phyloP scores from a whole-genome alignment of 2,329 filamentous ascomycete genomes.

The Aspergillus felis region DNA sequence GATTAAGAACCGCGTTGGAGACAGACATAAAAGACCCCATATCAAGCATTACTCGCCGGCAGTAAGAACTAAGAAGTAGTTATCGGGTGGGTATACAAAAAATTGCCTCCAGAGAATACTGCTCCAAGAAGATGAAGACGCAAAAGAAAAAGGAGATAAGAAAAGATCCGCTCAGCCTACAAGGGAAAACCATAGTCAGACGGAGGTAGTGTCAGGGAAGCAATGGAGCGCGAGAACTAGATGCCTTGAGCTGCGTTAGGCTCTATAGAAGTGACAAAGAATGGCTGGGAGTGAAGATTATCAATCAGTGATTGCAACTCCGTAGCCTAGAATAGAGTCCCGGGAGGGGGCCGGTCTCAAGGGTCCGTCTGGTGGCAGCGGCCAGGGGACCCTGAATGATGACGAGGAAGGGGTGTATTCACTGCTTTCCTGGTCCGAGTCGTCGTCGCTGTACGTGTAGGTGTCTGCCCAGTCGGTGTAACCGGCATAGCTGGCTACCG shows the following conservation, averaged over 20 bases:
- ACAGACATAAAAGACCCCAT: background rate
- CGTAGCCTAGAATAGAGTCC: background rate
- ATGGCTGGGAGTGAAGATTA: background rate
- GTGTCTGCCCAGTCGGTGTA: slow-evolving; percentile 5
- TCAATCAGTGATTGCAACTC: background rate
- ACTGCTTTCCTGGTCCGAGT: slow-evolving; percentile 14
- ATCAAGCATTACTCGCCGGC: background rate
- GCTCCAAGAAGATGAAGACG: background rate
- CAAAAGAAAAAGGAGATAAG: background rate
- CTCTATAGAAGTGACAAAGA: background rate
- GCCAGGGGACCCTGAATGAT: slow-evolving; percentile 3
- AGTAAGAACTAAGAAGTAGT: background rate
- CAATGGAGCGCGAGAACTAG: background rate
- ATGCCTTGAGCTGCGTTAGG: background rate
- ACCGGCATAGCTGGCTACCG: slow-evolving; percentile 5
- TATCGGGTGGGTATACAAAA: slow-evolving; percentile 4
- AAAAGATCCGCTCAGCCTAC: background rate
- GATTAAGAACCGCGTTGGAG: background rate
- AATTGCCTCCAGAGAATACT: background rate
- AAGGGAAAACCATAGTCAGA: background rate
- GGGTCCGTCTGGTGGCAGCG: slow-evolving; percentile 6
- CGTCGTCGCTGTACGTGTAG: slow-evolving; percentile 7
- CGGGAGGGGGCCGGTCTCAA: slow-evolving; percentile 10
- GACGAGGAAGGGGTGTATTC: slow-evolving; percentile 3
- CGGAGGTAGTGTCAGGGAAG: background rate